phyloP scores from a whole-genome alignment of 805 yeast genomes.

The Spathaspora gorwiae region DNA sequence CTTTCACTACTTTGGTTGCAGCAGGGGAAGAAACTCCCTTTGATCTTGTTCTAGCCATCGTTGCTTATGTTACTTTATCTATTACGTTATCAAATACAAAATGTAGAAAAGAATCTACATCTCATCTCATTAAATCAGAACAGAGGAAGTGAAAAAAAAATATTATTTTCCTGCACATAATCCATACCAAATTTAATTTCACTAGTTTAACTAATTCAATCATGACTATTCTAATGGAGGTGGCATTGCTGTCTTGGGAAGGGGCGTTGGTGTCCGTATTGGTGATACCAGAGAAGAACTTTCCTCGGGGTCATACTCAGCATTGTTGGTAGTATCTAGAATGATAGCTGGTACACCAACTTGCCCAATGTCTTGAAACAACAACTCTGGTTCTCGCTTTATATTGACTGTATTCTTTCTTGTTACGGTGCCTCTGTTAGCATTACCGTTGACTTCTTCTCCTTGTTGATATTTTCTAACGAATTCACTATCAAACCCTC shows the following conservation, averaged over 20 bases:
- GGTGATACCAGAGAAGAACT: too few relatives aligned
- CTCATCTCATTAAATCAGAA: neutral
- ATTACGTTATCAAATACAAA: too few relatives aligned
- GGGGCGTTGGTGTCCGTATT: slow-evolving; percentile 9
- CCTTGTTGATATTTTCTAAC: slow-evolving; percentile 26
- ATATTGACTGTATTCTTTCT: slow-evolving; percentile 11
- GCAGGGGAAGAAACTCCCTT: slow-evolving; percentile 24
- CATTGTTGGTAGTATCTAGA: slow-evolving; percentile 26
- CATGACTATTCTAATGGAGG: slow-evolving; percentile 12
- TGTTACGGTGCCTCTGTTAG: neutral
- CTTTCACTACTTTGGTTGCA: slow-evolving; percentile 15
- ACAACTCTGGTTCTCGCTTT: slow-evolving; percentile 27
- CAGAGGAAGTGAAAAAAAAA: neutral
- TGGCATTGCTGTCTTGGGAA: slow-evolving; percentile 35
- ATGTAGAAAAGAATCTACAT: neutral
- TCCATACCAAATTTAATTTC: neutral
- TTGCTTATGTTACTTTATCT: neutral
- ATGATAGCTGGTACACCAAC: slow-evolving; percentile 38
- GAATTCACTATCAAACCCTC: slow-evolving; percentile 33
- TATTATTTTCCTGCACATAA: slow-evolving; percentile 2
- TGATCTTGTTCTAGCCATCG: slow-evolving; percentile 33
- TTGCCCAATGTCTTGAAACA: slow-evolving; percentile 32
- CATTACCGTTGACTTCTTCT: slow-evolving; percentile 4
- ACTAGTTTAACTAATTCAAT: neutral
- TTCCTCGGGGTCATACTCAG: slow-evolving; percentile 2